Base-by-base conservation (phyloP, 495 filamentous ascomycete species). In the Xylaria longipes region DNA sequence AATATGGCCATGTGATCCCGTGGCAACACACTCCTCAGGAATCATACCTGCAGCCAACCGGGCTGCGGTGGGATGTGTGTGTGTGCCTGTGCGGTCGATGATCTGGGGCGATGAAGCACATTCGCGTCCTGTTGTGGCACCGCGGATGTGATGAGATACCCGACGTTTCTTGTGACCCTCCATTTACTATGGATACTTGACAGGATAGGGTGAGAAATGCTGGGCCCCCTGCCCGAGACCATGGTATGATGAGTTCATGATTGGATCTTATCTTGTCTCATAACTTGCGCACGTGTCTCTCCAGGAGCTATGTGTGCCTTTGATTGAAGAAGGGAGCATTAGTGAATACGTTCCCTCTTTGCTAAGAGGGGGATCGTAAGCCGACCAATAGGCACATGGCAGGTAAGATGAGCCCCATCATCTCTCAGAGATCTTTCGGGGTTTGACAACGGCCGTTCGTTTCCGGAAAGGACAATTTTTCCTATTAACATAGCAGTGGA, bases 111-210 rank as follows among this genome's bases (percentile, higher is more conserved):
- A 56, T 56, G 58, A 70, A 33, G 58, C 46, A 41, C 14, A 54
- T 54, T 45, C 57, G 9, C 46, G 57, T 43, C 43, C 68, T 64
- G 68, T 45, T 56, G 67, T 69, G 22, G n/a, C 45, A 70, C 68
- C 12, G 45, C 25, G 37, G 17, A 69, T 64, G 60, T 29, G 46
- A 64, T 54, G 37, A 43, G 46, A 70, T 54, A 35, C n/a, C 35
- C 46, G 60, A 64, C 17, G 41, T 50, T 46, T 60, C 15, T 50
- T 64, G 60, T 56, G 29, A 29, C 57, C 22, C 22, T 3, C 33
- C 45, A 46, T 62, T 41, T 41, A 35, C 25, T 2, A 12, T 22
- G 29, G 1, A 29, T 58, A 39, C 20, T 31, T 58, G 22, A 50
- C 9, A 41, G 25, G 14, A 45, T 65, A 45, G 17, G 25, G 39